These are phyloP conservation scores for Fulvia fulva DNA, from an alignment of 2,329 filamentous ascomycete species.

Conservation along the genomic window DNA sequence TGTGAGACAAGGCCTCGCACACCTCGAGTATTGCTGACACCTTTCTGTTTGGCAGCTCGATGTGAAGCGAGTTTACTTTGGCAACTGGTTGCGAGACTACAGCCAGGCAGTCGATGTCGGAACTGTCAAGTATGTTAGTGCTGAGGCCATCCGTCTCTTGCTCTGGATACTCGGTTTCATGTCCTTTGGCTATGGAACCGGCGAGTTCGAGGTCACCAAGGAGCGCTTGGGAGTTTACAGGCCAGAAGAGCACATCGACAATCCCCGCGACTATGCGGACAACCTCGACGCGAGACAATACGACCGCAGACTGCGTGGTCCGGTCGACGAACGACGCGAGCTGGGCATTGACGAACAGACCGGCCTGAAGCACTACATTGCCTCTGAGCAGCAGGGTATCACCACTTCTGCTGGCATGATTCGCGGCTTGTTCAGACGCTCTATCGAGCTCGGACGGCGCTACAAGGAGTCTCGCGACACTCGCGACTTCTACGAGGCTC, in stretches of 20 bases:
- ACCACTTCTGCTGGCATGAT: conserved; percentile 78
- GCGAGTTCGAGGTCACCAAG: conserved; percentile 54
- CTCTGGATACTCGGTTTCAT: conserved; percentile 55
- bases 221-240: conserved; percentile 49
- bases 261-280: conserved; percentile 66
- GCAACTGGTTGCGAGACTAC: conserved; percentile 49
- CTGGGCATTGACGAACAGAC: conserved; percentile 66
- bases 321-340: conserved; percentile 71
- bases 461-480: conserved; percentile 65
- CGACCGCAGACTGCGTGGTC: conserved; percentile 73
- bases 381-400: conserved; percentile 72
- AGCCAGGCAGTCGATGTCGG: conserved; percentile 54
- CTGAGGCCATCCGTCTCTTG: conserved; percentile 52
- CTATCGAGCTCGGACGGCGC: conserved; percentile 73
- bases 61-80: conserved; percentile 38
- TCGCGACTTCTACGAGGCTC: conserved; percentile 79
- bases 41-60: conserved; percentile 47
- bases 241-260: conserved; percentile 54
- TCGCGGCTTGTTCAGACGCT: conserved; percentile 66
- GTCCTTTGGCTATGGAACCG: conserved; percentile 54
- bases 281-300: conserved; percentile 77
- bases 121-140: conserved; percentile 51
- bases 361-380: conserved; percentile 82
- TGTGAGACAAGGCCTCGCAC: no score
- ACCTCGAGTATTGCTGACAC: no score